Base-by-base conservation (phyloP, 768 basidiomycete species). In the Calocybe indica region DNA sequence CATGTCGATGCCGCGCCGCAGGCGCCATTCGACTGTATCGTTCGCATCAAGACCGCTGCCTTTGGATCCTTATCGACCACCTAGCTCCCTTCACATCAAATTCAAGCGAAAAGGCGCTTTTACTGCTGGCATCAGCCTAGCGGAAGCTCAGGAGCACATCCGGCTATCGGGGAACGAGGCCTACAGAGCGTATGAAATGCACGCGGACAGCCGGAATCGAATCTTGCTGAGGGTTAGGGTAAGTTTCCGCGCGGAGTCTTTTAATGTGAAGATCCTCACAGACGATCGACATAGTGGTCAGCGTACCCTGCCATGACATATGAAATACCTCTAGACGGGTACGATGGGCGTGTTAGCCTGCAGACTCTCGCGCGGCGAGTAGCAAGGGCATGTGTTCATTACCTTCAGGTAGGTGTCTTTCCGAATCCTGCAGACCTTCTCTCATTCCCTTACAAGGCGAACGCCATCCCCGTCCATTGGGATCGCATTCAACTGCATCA, bases 21-120 rank as follows among this genome's bases (percentile, higher is more conserved):
- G 22, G 22, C 73, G 76, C 34, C 75, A 75, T 57, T 78, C 77
- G 11, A 71, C 73, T 11, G 74, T 78, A 41, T 80, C 78, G 2
- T 74, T 71, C 54, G 62, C 69, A 12, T 56, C 67, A 29, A 62
- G 58, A 33, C 69, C 71, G 10, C 59, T 64, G 33, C 58, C 60
- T 6, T 56, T 72, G 46, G 72, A 79, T 48, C 58, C 66, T n/a
- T 78, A 73, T 58, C 74, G 72, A 14, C 69, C 72, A 22, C 68
- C 74, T 10, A 75, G 72, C 54, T 68, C 75, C 28, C 65, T 73
- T 36, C 67, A 78, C 46, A 69, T 88, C 49, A 86, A 83, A 60
- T 88, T 88, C 67, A 85, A 83, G 64, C 78, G 81, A 60, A 87
- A 83, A 68, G 83, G 82, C 8, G 70, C 79, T 9, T 77, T 85